Base-by-base conservation (phyloP, 768 basidiomycete genomes). In the Rhizopogon rudus region DNA sequence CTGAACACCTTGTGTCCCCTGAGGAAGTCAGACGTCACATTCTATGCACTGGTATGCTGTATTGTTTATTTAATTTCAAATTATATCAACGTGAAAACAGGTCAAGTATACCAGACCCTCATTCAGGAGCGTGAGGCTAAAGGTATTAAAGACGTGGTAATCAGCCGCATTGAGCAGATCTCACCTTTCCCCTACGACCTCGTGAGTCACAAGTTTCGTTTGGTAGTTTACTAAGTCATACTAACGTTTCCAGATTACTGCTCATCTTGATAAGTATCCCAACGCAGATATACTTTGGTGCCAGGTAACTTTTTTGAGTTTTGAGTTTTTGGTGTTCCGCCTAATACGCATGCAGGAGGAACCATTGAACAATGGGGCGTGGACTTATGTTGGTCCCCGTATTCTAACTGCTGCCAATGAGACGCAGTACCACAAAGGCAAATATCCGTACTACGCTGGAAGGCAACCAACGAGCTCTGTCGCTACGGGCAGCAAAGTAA, bases 111-210 rank as follows among this genome's bases (percentile, higher is more conserved):
- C 77, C 84, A 89, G 65, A 79, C 90, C 31, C 81, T 99, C 41
- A 68, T 94, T 25, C 85, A 90, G 64, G 95, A 97, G 65, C 89
- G 97, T 55, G 91, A 96, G 69, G 88, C 89, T 42, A 84, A 84
- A 58, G 93, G 92, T 20, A 86, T 96, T 74, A 92, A 88, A 58
- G 90, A 98, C 67, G 81, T 99, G 60, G 96, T 88, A 25, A 97
- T 99, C 65, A 95, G 92, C 62, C 80, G 97, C 48, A 69, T 99
- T 43, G 97, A 99, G 70, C 97, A 99, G 73, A 66, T 98, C 53
- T 95, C 93, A 28, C 97, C 97, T 1, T 92, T 99, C 82, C 97
- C 97, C 48, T 98, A 98, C 67, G 96, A 98, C 63, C 74, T 95
- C 51, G 89, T 94, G 65, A 39, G 84, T 74, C 5, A 7, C 25